Conservation (phyloP, 192 early-diverging fungal species). For the Coemansia sp. region DNA sequence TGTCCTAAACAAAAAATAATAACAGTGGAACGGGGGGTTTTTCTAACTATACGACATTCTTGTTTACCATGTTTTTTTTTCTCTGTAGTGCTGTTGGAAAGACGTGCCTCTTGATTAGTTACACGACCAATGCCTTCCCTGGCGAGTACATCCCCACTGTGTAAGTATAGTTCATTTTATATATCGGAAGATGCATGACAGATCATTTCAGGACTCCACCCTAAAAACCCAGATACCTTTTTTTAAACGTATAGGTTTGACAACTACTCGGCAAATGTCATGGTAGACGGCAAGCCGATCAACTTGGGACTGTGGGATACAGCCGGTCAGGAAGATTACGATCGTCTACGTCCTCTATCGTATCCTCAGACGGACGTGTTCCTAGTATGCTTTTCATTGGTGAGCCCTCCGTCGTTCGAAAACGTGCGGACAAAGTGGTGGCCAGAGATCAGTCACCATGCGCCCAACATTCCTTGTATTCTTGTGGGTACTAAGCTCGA, state of each 20-base stretch:
- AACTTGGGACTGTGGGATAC: conserved; percentile 99
- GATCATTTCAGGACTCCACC: not conserved
- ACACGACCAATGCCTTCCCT: conserved; percentile 99
- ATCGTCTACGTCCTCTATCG: conserved; percentile 94
- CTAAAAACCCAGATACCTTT: not conserved
- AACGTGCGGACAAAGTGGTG: conserved; percentile 98
- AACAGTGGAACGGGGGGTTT: not conserved
- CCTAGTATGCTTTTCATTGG: conserved; percentile 96
- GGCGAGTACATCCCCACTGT: conserved; percentile 99
- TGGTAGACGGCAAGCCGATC: conserved; percentile 99
- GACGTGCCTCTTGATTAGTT: conserved; percentile 96
- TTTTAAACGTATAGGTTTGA: conserved; percentile 71
- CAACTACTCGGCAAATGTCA: conserved; percentile 99
- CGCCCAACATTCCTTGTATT: conserved; percentile 89
- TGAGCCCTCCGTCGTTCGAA: conserved; percentile 95
- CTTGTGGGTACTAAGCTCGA: conserved; percentile 98
- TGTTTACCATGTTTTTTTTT: not conserved
- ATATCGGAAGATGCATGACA: not conserved
- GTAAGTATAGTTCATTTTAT: conserved; percentile 63
- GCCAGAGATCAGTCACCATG: conserved; percentile 95
- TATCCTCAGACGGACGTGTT: conserved; percentile 99
- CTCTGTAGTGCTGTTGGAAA: conserved; percentile 84
- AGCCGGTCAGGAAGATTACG: conserved; percentile 99
- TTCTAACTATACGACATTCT: not conserved
- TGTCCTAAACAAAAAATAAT: not conserved